phyloP scores from a whole-genome alignment of 192 early-diverging fungal genomes.

The Chytriomyces sp. region DNA sequence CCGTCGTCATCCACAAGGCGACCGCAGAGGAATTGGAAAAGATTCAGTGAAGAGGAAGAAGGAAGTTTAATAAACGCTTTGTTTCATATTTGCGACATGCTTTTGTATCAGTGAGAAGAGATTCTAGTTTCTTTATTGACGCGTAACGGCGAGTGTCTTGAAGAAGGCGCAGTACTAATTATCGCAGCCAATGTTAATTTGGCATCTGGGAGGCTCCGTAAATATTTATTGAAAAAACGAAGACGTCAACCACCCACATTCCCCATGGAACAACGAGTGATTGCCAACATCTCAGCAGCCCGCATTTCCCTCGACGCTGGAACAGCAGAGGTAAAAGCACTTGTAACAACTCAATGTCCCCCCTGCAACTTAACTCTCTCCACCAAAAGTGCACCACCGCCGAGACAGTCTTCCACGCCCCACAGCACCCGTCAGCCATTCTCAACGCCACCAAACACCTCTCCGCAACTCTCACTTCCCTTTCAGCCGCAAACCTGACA shows the following conservation, averaged over 20 bases:
- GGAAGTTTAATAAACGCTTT: too few species aligned
- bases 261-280: too few species aligned
- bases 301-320: neutral
- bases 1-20: conserved; percentile 22
- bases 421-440: neutral
- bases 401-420: neutral
- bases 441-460: neutral
- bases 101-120: too few species aligned
- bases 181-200: too few species aligned
- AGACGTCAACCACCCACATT: too few species aligned
- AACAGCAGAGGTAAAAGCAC: neutral
- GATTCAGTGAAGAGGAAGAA: too few species aligned
- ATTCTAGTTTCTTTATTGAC: too few species aligned
- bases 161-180: too few species aligned
- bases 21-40: neutral
- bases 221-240: too few species aligned
- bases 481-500: neutral
- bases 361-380: neutral
- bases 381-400: neutral
- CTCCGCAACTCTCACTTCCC: neutral
- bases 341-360: neutral
- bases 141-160: too few species aligned
- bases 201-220: too few species aligned
- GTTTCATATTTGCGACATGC: too few species aligned
- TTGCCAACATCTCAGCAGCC: neutral